These are phyloP conservation scores for Suhomyces guaymorum DNA, from an alignment of 1,139 yeast genomes.

Conservation along the genomic window DNA sequence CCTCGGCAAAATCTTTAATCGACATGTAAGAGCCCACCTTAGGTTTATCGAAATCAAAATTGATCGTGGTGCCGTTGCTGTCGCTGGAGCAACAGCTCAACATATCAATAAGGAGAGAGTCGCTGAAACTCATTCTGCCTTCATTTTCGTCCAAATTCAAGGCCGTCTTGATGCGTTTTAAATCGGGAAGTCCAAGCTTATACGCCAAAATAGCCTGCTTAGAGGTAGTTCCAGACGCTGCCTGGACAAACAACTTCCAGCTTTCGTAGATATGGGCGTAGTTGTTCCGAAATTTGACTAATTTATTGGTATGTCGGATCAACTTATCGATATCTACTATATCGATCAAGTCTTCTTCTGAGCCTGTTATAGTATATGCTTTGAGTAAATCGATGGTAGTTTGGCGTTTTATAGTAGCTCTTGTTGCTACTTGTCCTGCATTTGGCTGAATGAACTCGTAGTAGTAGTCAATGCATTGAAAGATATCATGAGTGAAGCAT, in stretches of 20 bases:
- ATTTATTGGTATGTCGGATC: slow-evolving; percentile 26
- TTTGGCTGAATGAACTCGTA: slow-evolving; percentile 31
- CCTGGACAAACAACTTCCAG: slow-evolving; percentile 39
- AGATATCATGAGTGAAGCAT: slow-evolving; percentile 37
- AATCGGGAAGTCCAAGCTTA: slow-evolving; percentile 33
- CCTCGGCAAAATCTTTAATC: slow-evolving; percentile 47
- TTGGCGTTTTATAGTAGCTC: slow-evolving; percentile 25
- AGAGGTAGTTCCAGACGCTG: slow-evolving; percentile 16
- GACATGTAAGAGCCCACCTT: slow-evolving; percentile 32
- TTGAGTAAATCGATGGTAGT: slow-evolving; percentile 31
- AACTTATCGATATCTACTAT: slow-evolving; percentile 46
- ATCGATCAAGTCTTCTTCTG: slow-evolving; percentile 28
- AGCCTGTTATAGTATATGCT: slow-evolving; percentile 33
- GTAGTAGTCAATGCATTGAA: slow-evolving; percentile 35
- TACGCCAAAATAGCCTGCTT: slow-evolving; percentile 14
- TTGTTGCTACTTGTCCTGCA: slow-evolving; percentile 8
- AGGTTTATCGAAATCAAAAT: slow-evolving; percentile 31
- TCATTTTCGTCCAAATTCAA: slow-evolving; percentile 28
- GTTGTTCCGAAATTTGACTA: slow-evolving; percentile 38
- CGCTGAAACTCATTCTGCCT: slow-evolving; percentile 22
- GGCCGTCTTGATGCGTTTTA: slow-evolving; percentile 31
- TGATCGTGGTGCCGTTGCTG: slow-evolving; percentile 30
- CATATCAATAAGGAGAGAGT: slow-evolving; percentile 47
- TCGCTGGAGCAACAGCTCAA: slow-evolving; percentile 38
- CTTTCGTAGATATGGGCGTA: slow-evolving; percentile 30